phyloP scores from a whole-genome alignment of 805 yeast genomes.

The Wickerhamomyces chaumierensis region DNA sequence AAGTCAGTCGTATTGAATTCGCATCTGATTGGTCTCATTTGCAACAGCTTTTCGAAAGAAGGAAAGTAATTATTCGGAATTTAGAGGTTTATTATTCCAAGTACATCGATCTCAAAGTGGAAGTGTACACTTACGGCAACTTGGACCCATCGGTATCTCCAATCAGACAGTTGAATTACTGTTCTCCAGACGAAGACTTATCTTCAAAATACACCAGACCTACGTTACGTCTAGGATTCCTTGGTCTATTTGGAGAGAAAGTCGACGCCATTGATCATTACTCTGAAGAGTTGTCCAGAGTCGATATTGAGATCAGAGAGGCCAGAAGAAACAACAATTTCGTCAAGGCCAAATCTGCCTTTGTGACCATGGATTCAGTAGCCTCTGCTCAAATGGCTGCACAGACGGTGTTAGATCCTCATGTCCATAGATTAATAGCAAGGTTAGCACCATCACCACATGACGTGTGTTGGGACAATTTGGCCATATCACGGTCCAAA shows the following conservation, averaged over 20 bases:
- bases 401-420: slow-evolving; percentile 87
- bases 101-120: slow-evolving; percentile 11
- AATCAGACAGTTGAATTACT: slow-evolving; percentile 1
- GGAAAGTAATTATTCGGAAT: slow-evolving; percentile 39
- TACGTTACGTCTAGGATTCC: slow-evolving; percentile 42
- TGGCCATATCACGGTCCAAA: slow-evolving; percentile 64
- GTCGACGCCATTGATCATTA: slow-evolving; percentile 77
- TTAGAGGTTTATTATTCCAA: slow-evolving; percentile 43
- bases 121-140: slow-evolving; percentile 16
- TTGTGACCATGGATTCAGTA: slow-evolving; percentile 88
- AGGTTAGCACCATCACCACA: slow-evolving; percentile 91
- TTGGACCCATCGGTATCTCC: slow-evolving; percentile 19
- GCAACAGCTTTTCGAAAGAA: slow-evolving; percentile 47
- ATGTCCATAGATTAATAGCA: slow-evolving; percentile 73
- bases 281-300: slow-evolving; percentile 48
- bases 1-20: slow-evolving; percentile 62
- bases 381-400: slow-evolving; percentile 96
- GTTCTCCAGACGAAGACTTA: slow-evolving; percentile 2
- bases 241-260: slow-evolving; percentile 46
- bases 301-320: slow-evolving; percentile 55
- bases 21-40: slow-evolving; percentile 79
- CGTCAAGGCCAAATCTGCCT: slow-evolving; percentile 72
- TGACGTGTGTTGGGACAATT: slow-evolving; percentile 86
- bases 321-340: slow-evolving; percentile 42
- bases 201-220: slow-evolving; percentile 8